These are phyloP conservation scores for Ceratocystis alfenasii DNA, from an alignment of 2,329 filamentous ascomycete genomes.

Conservation along the genomic window DNA sequence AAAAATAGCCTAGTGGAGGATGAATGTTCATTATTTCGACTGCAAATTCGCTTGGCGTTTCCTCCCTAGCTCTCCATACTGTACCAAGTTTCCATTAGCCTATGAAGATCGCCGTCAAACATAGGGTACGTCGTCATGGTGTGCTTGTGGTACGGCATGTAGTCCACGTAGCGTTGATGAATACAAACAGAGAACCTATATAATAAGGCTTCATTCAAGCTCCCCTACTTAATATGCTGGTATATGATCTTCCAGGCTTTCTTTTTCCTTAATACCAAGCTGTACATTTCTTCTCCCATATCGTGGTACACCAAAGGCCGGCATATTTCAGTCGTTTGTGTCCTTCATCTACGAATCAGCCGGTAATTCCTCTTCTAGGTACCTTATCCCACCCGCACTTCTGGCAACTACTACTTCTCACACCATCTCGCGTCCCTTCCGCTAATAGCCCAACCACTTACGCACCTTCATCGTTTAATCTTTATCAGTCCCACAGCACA, in stretches of 20 bases:
- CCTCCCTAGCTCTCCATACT: background rate
- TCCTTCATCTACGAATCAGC: background rate
- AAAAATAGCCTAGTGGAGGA: background rate
- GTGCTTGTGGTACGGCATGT: background rate
- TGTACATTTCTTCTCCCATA: background rate
- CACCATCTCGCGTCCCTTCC: background rate
- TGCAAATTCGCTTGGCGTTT: background rate
- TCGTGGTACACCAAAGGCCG: background rate
- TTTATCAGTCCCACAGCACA: slow-evolving; percentile 1
- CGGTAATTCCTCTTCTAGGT: background rate
- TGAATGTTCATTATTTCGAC: background rate
- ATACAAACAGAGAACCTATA: background rate
- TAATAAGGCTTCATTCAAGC: background rate
- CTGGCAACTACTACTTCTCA: background rate
- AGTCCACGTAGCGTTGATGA: background rate
- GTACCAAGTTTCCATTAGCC: background rate
- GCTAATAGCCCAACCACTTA: background rate
- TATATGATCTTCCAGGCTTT: background rate
- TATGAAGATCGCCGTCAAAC: background rate
- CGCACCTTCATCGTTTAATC: background rate
- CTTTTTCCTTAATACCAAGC: no score
- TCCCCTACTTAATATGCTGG: background rate
- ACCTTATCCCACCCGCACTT: background rate
- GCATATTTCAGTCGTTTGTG: background rate
- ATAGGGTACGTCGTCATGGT: background rate